Base-by-base conservation (phyloP, 164 flowering plant genomes). In the Cinnamomum micranthum region DNA sequence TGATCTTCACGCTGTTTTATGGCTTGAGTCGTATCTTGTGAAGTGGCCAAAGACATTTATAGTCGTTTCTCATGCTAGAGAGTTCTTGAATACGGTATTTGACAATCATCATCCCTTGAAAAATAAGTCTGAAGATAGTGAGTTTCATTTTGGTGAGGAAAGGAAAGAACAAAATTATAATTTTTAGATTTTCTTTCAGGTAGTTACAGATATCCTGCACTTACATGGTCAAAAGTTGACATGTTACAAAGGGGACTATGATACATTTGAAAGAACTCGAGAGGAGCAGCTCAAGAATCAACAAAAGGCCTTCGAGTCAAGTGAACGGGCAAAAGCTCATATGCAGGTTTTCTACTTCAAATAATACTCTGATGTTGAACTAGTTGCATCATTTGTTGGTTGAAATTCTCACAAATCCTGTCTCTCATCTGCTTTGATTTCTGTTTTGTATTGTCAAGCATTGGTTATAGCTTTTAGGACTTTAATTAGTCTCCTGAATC, bases 41-140 rank as follows among this genome's bases (percentile, higher is more conserved):
- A 94, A 94, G 79, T 96, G 99, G 99, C 95, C 95, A 51, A 96
- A 96, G 82, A 94, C 99, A 74, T 87, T 92, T 80, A 90, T 96
- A 65, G 98, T 96, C 80, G 98, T 96, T 79, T 96, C 99, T 75
- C 99, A 96, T 85, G 99, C 98, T 73, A 88, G 99, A 82, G 99
- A 96, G 83, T 96, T 96, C 87, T 80, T 96, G 83, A 96, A 96
- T 84, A 88, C 92, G 83, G 99, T 96, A 87, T 17, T 22, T 33
- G 11, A 74, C 67, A 63, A 23, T 51, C 58, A 65, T 24, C 52
- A 24, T 2, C 41, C 70, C 5, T 41, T 70, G 41, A 25, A 55
- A 12, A 19, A 12, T 68, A 23, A 7, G 25, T 50, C 10, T 28
- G n/a, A 50, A 52, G 60, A 28, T 24, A 25, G 13, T n/a, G 35